Evolutionary conservation across 2,329 filamentous ascomycete genomes (phyloP).

Genomic region (Sordariomycetes sp.): DNA sequence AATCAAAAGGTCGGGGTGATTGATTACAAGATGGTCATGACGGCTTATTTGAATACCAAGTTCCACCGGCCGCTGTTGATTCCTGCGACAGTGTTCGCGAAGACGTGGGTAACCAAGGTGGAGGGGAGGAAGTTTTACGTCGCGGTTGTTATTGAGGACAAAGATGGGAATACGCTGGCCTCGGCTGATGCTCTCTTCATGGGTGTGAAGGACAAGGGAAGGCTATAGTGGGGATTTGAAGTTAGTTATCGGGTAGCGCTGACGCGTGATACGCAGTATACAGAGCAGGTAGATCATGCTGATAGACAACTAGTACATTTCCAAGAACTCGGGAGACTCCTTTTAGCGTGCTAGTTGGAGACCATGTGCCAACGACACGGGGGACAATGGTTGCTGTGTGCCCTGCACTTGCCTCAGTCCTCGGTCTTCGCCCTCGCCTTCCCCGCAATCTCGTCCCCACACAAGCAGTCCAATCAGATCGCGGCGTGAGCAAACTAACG

Average conservation of each 20-base stretch:
- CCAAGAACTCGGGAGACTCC: too few species aligned
- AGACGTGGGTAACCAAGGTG: constrained; percentile 16
- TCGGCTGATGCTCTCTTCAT: neutral
- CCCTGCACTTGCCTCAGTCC: neutral
- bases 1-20: constrained; percentile 17
- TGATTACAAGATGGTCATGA: constrained; percentile 16
- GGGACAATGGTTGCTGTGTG: too few species aligned
- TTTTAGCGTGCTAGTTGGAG: too few species aligned
- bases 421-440: neutral
- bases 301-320: too few species aligned
- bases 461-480: neutral
- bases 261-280: neutral
- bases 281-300: too few species aligned
- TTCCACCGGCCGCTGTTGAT: constrained; percentile 18
- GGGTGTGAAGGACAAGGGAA: neutral
- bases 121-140: constrained; percentile 17
- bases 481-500: neutral
- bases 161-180: constrained; percentile 8
- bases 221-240: neutral
- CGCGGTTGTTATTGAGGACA: constrained; percentile 10
- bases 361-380: too few species aligned
- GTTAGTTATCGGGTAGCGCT: neutral
- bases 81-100: constrained; percentile 16
- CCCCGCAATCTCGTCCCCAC: neutral
- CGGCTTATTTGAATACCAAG: constrained; percentile 19